Evolutionary conservation across 805 yeast genomes (phyloP).

Genomic region (Hanseniaspora jakobsenii): DNA sequence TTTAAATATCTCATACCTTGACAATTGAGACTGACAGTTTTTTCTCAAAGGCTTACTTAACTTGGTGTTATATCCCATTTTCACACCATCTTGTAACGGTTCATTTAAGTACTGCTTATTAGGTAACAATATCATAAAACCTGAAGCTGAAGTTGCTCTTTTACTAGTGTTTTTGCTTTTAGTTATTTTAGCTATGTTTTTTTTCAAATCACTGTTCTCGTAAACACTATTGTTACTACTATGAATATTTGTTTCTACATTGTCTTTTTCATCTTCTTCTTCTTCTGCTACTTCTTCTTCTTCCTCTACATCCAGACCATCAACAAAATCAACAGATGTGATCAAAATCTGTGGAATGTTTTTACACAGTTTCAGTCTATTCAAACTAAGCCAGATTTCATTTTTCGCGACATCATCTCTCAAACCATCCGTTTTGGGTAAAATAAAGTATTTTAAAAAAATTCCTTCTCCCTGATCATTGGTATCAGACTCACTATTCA

Average conservation of each 20-base stretch:
- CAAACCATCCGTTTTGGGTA: neutral
- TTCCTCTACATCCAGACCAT: neutral
- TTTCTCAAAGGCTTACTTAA: conserved; percentile 32
- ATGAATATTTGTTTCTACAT: too few relatives aligned
- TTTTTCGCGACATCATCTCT: too few relatives aligned
- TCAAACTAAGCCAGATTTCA: too few relatives aligned
- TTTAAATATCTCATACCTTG: conserved; percentile 18
- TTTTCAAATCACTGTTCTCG: too few relatives aligned
- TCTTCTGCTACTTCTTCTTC: neutral
- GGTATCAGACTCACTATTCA: too few relatives aligned
- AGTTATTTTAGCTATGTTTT: too few relatives aligned
- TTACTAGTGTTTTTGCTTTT: too few relatives aligned
- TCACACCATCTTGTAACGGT: conserved; percentile 44
- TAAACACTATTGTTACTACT: too few relatives aligned
- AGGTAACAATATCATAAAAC: neutral
- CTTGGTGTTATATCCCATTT: conserved; percentile 44
- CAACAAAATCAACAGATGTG: neutral
- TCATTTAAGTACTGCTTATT: conserved; percentile 20
- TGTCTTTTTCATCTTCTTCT: too few relatives aligned
- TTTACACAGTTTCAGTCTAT: neutral
- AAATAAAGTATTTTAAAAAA: neutral
- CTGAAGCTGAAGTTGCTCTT: too few relatives aligned
- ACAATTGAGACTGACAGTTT: conserved; percentile 29
- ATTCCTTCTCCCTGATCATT: neutral
- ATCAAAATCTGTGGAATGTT: neutral